Conservation (phyloP, 2,329 filamentous ascomycete genomes). For the Trichoderma breve region DNA sequence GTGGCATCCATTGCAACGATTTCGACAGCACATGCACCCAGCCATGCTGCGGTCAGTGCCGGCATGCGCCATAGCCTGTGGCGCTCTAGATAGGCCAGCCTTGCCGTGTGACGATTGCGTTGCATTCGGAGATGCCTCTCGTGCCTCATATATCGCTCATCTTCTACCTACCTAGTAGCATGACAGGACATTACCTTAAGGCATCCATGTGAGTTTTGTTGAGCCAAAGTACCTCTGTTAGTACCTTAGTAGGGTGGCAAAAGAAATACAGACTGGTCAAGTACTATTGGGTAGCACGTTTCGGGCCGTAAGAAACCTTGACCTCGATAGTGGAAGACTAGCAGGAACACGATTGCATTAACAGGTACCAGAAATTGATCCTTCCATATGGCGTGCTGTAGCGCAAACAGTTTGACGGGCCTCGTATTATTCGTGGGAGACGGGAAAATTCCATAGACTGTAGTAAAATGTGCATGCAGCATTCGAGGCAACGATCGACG, state of each 20-base stretch:
- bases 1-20: not conserved
- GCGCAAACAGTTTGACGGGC: not conserved
- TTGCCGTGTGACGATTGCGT: constrained; percentile 16
- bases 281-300: not conserved
- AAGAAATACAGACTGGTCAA: not conserved
- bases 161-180: not conserved
- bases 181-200: not conserved
- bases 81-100: not conserved
- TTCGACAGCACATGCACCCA: not conserved
- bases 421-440: not conserved
- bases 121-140: constrained; percentile 15
- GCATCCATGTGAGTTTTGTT: not conserved
- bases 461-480: not conserved
- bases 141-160: constrained; percentile 6
- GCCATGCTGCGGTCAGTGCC: not conserved
- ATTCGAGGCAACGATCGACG: not conserved
- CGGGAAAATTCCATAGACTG: not conserved
- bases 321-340: not conserved
- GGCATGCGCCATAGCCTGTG: constrained; percentile 2
- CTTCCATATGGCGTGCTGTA: not conserved
- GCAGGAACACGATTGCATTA: not conserved
- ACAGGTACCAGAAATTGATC: not conserved
- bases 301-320: not conserved
- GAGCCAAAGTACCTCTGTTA: not conserved
- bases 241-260: not conserved